phyloP scores from a whole-genome alignment of 73 alveolate genomes.

The Uronychia setigera region DNA sequence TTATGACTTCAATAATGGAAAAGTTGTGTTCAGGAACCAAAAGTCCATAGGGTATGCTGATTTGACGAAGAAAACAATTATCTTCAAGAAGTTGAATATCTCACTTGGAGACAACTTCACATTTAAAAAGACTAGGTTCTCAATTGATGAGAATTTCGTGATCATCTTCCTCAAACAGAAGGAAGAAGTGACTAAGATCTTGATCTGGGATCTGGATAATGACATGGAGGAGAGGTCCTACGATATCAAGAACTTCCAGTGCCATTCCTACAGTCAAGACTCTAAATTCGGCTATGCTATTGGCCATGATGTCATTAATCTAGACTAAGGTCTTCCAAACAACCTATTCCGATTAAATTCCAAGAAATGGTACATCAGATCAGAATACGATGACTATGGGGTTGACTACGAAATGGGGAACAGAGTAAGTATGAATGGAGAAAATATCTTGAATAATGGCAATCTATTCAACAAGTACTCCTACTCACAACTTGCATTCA shows the following conservation, averaged over 20 bases:
- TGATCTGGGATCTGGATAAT: neutral
- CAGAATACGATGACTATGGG: neutral
- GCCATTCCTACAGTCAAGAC: neutral
- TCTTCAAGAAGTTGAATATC: neutral
- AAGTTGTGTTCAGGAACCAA: neutral
- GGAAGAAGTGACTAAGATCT: neutral
- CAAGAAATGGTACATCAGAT: neutral
- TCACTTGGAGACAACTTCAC: neutral
- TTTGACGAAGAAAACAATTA: neutral
- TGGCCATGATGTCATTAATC: neutral
- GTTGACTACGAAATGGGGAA: neutral
- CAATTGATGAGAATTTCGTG: neutral
- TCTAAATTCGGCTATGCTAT: neutral
- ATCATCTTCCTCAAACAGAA: neutral
- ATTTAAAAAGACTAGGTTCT: neutral
- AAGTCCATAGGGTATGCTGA: neutral
- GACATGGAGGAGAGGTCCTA: slow-evolving; percentile 6
- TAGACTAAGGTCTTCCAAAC: neutral
- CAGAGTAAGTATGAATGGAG: neutral
- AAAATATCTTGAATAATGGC: no score
- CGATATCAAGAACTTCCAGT: slow-evolving; percentile 4
- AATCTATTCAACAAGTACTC: neutral
- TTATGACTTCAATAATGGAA: neutral
- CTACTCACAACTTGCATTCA: neutral
- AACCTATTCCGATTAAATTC: neutral